These are phyloP conservation scores for Chrysochromulina parva DNA, from an alignment of 78 protist genomes.

Conservation along the genomic window DNA sequence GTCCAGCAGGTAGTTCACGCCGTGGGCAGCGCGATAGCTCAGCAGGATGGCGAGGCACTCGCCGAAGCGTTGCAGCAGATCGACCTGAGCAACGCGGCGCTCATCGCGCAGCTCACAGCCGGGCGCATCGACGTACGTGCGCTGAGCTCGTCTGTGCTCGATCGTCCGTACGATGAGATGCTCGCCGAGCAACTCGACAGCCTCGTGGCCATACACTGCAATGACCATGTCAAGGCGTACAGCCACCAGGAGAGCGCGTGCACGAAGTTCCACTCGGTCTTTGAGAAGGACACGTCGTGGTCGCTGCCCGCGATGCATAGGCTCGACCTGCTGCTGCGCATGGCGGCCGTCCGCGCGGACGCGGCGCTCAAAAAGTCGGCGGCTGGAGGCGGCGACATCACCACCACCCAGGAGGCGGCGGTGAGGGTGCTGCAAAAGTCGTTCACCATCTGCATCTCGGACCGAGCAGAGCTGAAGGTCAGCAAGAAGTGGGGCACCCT, in stretches of 20 bases:
- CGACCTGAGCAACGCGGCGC: not conserved
- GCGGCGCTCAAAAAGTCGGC: not conserved
- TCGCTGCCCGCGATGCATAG: not conserved
- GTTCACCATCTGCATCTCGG: not conserved
- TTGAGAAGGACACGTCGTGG: slow-evolving; percentile 22
- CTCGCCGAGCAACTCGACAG: not conserved
- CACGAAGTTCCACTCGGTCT: not conserved
- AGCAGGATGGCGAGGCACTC: not conserved
- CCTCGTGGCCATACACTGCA: too few species aligned
- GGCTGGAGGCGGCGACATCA: not conserved
- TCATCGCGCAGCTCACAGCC: not conserved
- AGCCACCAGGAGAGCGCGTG: not conserved
- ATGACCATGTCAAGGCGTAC: not conserved
- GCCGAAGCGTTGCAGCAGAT: not conserved
- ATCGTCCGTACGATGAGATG: not conserved
- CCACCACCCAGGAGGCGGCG: not conserved
- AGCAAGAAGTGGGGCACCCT: slow-evolving; percentile 34
- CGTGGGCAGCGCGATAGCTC: not conserved
- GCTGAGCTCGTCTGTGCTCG: not conserved
- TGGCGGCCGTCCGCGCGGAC: not conserved
- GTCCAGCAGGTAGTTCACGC: not conserved
- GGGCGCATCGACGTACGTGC: too few species aligned
- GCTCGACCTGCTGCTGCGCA: not conserved
- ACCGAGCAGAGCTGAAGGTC: not conserved
- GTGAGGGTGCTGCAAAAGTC: not conserved